Conservation (phyloP, 164 flowering plant species). For the Magnolia officinalis region DNA sequence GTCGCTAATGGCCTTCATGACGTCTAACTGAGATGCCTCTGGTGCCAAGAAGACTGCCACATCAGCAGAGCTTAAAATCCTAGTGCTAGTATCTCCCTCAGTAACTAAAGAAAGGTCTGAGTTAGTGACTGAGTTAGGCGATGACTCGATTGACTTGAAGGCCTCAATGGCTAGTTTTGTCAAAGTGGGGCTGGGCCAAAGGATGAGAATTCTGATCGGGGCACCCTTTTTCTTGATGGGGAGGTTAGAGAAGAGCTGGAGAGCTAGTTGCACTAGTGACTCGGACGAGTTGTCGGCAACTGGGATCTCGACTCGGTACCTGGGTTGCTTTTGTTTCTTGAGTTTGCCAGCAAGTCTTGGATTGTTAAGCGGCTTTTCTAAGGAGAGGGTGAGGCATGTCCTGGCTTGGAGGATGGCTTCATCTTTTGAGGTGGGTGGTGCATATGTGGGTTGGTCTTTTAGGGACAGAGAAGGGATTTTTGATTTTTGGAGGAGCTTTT, state of each 20-base stretch:
- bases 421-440: constrained; percentile 71
- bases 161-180: constrained; percentile 35
- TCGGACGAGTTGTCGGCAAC: constrained; percentile 61
- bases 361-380: constrained; percentile 72
- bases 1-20: constrained; percentile 36
- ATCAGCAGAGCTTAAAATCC: constrained; percentile 47
- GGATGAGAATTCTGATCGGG: constrained; percentile 33
- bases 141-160: constrained; percentile 8
- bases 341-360: constrained; percentile 62
- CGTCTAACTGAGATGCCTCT: constrained; percentile 39
- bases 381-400: constrained; percentile 56
- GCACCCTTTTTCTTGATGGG: constrained; percentile 56
- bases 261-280: constrained; percentile 52
- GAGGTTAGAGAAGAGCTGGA: constrained; percentile 48
- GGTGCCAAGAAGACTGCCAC: constrained; percentile 65
- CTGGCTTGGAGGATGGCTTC: constrained; percentile 87
- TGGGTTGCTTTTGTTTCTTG: constrained; percentile 68
- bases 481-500: constrained; percentile 10
- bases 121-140: constrained; percentile 21
- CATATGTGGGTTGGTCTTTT: constrained; percentile 23
- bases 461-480: constrained; percentile 13
- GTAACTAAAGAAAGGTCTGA: constrained; percentile 33
- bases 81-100: constrained; percentile 23
- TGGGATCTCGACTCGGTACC: constrained; percentile 76
- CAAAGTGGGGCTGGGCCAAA: constrained; percentile 53